A percentile compares a stretch with the other conserved stretches of the same genome.
Conservation (phyloP, 805 yeast species). For the Lipomyces kockii region DNA sequence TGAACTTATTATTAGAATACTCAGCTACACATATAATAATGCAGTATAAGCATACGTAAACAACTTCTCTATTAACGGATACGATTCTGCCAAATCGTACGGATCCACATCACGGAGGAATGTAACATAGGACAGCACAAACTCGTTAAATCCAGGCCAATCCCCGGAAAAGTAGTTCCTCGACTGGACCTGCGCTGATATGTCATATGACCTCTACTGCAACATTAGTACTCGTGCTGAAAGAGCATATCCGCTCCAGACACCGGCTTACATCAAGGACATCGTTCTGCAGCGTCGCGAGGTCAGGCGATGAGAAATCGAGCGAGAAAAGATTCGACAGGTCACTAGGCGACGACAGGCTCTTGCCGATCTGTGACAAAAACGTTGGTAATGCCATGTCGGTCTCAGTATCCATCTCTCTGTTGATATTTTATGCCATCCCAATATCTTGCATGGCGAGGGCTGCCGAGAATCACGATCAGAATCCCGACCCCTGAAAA, state of each 20-base stretch:
- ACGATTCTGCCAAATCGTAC: constrained; percentile 54
- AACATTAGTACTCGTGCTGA: neutral
- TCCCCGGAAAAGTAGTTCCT: constrained; percentile 45
- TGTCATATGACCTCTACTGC: constrained; percentile 31
- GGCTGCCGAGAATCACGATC: neutral
- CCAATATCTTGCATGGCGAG: neutral
- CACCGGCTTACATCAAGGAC: constrained; percentile 34
- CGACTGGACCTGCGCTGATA: constrained; percentile 40
- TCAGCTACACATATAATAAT: constrained; percentile 43
- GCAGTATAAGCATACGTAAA: constrained; percentile 41
- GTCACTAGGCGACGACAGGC: constrained; percentile 4
- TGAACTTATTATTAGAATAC: constrained; percentile 44
- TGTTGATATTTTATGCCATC: neutral
- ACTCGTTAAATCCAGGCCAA: constrained; percentile 55
- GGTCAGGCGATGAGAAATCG: constrained; percentile 15
- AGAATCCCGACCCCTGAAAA: neutral
- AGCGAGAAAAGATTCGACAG: constrained; percentile 11
- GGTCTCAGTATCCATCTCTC: neutral
- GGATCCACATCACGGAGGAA: constrained; percentile 60
- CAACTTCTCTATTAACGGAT: constrained; percentile 56
- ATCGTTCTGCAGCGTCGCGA: constrained; percentile 49
- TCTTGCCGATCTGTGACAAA: constrained; percentile 10
- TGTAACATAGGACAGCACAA: constrained; percentile 52
- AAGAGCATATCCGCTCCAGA: constrained; percentile 23
- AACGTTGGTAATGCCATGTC: constrained; percentile 14